These are phyloP conservation scores for Strigomonas culicis DNA, from an alignment of 208 protist genomes.

Conservation along the genomic window DNA sequence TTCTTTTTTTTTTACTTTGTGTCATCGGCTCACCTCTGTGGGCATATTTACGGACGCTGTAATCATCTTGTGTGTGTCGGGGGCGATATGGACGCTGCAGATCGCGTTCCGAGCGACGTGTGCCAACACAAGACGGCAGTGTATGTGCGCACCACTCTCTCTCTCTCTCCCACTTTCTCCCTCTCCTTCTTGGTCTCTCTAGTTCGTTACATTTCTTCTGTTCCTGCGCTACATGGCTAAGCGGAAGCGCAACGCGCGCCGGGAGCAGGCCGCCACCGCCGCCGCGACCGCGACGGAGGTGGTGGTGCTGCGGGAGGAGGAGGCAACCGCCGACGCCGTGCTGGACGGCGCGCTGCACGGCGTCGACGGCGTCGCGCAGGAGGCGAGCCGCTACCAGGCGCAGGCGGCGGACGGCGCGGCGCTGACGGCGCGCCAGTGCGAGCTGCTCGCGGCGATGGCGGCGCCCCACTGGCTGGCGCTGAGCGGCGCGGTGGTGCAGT, in stretches of 20 bases:
- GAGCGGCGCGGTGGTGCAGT: slow-evolving; percentile 10
- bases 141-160: too few species aligned
- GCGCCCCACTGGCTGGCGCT: slow-evolving; percentile 27
- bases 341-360: slow-evolving; percentile 18
- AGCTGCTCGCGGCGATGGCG: slow-evolving; percentile 33
- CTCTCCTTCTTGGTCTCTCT: not conserved
- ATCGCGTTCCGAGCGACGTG: too few species aligned
- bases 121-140: too few species aligned
- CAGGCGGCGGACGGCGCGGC: not conserved
- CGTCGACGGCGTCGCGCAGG: slow-evolving; percentile 31
- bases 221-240: not conserved
- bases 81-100: too few species aligned
- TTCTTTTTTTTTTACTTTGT: slow-evolving; percentile 5
- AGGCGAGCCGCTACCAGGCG: slow-evolving; percentile 22
- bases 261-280: not conserved
- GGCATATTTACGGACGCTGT: not conserved
- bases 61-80: too few species aligned
- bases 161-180: too few species aligned
- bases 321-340: slow-evolving; percentile 10
- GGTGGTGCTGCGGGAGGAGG: not conserved
- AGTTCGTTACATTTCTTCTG: too few species aligned
- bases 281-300: not conserved
- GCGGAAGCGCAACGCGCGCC: not conserved
- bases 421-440: not conserved
- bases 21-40: not conserved